Conservation (phyloP, 768 basidiomycete genomes). For the Daedaleopsis nitida region DNA sequence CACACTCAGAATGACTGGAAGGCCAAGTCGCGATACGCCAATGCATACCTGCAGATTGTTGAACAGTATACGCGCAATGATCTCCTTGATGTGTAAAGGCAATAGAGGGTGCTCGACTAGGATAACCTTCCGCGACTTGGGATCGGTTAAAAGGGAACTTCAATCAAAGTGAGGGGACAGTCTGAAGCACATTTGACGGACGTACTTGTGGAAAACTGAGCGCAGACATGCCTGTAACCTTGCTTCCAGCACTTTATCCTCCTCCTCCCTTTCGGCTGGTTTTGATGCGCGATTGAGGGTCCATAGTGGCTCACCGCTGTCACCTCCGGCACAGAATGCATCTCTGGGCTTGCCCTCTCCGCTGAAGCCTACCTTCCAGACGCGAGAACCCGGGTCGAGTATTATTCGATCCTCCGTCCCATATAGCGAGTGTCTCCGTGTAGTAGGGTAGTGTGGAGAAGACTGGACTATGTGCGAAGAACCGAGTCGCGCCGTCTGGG, state of each 20-base stretch:
- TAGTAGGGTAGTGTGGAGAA: constrained; percentile 84
- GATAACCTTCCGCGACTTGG: constrained; percentile 94
- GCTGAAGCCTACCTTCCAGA: constrained; percentile 98
- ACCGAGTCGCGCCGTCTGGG: constrained; percentile 54
- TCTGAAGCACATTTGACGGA: constrained; percentile 11
- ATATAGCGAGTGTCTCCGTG: constrained; percentile 89
- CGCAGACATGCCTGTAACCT: constrained; percentile 70
- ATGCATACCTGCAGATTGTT: constrained; percentile 77
- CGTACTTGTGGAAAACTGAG: constrained; percentile 85
- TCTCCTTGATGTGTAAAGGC: constrained; percentile 85
- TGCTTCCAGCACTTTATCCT: constrained; percentile 70
- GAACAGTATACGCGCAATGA: constrained; percentile 83
- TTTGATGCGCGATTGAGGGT: constrained; percentile 56
- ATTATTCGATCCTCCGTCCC: constrained; percentile 96
- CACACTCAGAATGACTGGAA: not conserved
- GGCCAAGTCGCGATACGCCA: not conserved
- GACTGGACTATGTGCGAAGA: constrained; percentile 55
- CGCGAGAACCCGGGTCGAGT: constrained; percentile 89
- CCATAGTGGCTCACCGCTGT: constrained; percentile 56
- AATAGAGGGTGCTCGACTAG: constrained; percentile 88
- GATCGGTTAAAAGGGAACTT: constrained; percentile 91
- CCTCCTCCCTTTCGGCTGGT: constrained; percentile 63
- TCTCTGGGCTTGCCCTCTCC: constrained; percentile 91
- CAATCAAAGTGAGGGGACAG: constrained; percentile 15
- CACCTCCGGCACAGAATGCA: constrained; percentile 66